Percentiles rank a stretch among this genome's conserved stretches.
Evolutionary conservation across 192 early-diverging fungal genomes (phyloP).

Genomic region (Linnemannia exigua): DNA sequence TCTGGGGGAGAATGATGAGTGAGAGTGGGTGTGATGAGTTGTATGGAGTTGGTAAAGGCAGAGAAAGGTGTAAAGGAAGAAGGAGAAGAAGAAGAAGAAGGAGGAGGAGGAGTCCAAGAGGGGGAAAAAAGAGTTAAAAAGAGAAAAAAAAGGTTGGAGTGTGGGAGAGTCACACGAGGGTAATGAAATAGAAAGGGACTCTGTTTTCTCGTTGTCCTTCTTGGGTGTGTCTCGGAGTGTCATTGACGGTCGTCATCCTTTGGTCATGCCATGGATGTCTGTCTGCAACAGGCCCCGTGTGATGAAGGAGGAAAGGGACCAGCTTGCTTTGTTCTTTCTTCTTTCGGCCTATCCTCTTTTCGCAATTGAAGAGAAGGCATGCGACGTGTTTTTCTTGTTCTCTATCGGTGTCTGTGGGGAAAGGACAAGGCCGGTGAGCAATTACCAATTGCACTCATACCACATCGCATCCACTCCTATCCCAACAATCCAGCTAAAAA

Average conservation of each 20-base stretch:
- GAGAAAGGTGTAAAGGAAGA: not conserved
- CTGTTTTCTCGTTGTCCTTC: not conserved
- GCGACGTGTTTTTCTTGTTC: not conserved
- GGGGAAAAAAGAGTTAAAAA: not conserved
- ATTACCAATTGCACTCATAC: not conserved
- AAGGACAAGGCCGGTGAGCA: not conserved
- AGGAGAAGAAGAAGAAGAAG: not conserved
- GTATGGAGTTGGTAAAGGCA: not conserved
- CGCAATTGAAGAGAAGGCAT: not conserved
- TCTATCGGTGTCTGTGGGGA: not conserved
- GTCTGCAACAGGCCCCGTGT: not conserved
- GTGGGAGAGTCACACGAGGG: slow-evolving; percentile 1
- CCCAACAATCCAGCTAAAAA: not conserved
- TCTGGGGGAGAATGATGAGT: not conserved
- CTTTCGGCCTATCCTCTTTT: not conserved
- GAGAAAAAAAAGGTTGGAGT: not conserved
- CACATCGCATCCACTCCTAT: not conserved
- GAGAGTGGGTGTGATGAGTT: not conserved
- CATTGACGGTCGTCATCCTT: not conserved
- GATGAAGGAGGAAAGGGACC: not conserved
- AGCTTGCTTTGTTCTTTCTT: not conserved
- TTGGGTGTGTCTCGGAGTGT: not conserved
- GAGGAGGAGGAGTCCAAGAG: not conserved
- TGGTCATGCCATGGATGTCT: not conserved
- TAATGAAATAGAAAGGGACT: not conserved